Conservation (phyloP, 2,329 filamentous ascomycete genomes). For the Cordyceps fumosorosea region DNA sequence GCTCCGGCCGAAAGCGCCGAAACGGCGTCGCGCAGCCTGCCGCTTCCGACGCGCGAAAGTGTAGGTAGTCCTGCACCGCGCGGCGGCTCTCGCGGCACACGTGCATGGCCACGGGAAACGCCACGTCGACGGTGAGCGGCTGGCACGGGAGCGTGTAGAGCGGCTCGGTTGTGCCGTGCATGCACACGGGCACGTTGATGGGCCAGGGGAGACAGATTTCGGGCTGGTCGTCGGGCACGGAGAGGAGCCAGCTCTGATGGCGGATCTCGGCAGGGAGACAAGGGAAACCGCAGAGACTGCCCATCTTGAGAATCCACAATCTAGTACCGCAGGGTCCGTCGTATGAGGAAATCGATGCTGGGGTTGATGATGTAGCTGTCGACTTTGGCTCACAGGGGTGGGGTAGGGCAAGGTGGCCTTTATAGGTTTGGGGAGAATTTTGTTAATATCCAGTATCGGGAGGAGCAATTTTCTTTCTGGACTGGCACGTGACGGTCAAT, state of each 20-base stretch:
- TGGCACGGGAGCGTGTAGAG: background rate
- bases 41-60: background rate
- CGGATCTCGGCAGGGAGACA: slow-evolving; percentile 8
- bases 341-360: background rate
- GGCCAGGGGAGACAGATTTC: slow-evolving; percentile 10
- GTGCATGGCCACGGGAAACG: slow-evolving; percentile 1
- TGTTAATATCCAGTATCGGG: background rate
- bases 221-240: slow-evolving; percentile 1
- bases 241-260: background rate
- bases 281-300: background rate
- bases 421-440: background rate
- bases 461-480: background rate
- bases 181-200: background rate
- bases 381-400: background rate
- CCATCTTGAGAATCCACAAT: background rate
- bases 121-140: slow-evolving; percentile 9
- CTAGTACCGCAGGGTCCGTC: background rate
- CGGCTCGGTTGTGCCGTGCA: background rate
- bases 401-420: background rate
- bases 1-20: background rate
- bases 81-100: slow-evolving; percentile 3
- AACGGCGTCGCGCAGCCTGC: background rate
- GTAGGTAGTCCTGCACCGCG: background rate
- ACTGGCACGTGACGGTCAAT: background rate
- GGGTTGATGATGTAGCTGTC: background rate